Percentiles rank a stretch among this genome's conserved stretches.
These are phyloP conservation scores for Ramularia collo-cygni DNA, from an alignment of 2,329 filamentous ascomycete species.

Conservation along the genomic window DNA sequence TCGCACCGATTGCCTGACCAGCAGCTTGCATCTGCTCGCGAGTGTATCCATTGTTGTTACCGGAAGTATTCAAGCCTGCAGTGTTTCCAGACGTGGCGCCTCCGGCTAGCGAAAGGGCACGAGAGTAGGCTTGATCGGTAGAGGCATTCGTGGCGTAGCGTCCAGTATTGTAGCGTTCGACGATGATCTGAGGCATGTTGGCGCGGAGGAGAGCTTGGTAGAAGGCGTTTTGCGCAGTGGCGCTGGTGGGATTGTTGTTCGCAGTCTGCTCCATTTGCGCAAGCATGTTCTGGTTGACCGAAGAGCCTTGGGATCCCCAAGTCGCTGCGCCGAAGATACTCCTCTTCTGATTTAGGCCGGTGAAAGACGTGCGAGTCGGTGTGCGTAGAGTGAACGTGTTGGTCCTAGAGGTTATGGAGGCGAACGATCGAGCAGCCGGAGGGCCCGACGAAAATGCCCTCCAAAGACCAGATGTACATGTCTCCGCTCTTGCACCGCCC, in stretches of 20 bases:
- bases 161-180: constrained; percentile 82
- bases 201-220: constrained; percentile 86
- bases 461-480: constrained; percentile 29
- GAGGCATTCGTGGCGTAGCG: constrained; percentile 74
- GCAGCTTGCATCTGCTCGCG: constrained; percentile 66
- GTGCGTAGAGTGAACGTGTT: constrained; percentile 19
- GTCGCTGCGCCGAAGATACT: constrained; percentile 36
- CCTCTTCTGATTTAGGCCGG: constrained; percentile 38
- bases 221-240: constrained; percentile 84
- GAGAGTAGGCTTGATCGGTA: constrained; percentile 71
- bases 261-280: constrained; percentile 84
- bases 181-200: constrained; percentile 86
- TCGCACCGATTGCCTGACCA: constrained; percentile 73
- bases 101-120: constrained; percentile 61
- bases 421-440: constrained; percentile 28
- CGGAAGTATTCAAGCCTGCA: constrained; percentile 12
- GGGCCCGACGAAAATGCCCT: constrained; percentile 23
- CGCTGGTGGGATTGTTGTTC: constrained; percentile 84
- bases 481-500: too few species aligned
- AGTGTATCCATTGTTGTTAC: constrained; percentile 46
- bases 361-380: constrained; percentile 12
- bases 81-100: constrained; percentile 35
- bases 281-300: constrained; percentile 53
- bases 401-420: constrained; percentile 34
- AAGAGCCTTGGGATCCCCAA: constrained; percentile 35